These are phyloP conservation scores for Rosa rugosa DNA, from an alignment of 306 rosid species.

Conservation along the genomic window DNA sequence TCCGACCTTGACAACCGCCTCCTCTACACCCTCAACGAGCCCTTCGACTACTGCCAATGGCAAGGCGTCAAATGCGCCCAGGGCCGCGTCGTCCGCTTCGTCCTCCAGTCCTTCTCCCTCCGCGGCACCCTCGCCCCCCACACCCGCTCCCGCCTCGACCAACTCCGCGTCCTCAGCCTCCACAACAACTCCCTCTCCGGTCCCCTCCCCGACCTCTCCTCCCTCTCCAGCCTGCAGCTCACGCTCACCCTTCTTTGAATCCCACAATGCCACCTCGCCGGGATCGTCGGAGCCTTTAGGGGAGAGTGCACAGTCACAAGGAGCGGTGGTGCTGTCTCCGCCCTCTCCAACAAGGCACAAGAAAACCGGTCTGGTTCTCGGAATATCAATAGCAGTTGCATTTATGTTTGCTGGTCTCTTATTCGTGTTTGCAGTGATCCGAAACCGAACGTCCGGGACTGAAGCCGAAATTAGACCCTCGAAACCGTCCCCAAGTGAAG, in stretches of 20 bases:
- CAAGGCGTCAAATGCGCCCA: constrained; percentile 83
- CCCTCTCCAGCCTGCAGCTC: constrained; percentile 49
- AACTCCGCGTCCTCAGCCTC: constrained; percentile 73
- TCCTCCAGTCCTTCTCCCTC: constrained; percentile 44
- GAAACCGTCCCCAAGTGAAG: not conserved
- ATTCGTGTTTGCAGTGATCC: constrained; percentile 30
- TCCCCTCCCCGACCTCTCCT: constrained; percentile 75
- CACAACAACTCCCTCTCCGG: constrained; percentile 78
- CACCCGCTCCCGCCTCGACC: constrained; percentile 66
- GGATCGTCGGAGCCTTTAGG: constrained; percentile 42
- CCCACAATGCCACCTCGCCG: constrained; percentile 31
- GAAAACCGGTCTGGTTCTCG: constrained; percentile 47
- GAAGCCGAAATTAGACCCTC: not conserved
- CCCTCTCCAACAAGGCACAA: constrained; percentile 34
- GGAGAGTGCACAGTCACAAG: constrained; percentile 56
- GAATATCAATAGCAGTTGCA: constrained; percentile 35
- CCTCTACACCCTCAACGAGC: constrained; percentile 59
- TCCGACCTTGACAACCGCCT: constrained; percentile 81
- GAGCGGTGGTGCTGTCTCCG: constrained; percentile 42
- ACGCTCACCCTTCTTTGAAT: constrained; percentile 55
- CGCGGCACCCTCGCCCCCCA: constrained; percentile 53
- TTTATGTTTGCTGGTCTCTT: constrained; percentile 34
- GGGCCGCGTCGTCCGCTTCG: constrained; percentile 62
- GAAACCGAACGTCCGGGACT: constrained; percentile 15
- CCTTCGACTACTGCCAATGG: constrained; percentile 82